Evolutionary conservation across 495 filamentous ascomycete species (phyloP), one percentile per base, ranked within the genome.

Genomic region (Diplogelasinospora grovesii): DNA sequence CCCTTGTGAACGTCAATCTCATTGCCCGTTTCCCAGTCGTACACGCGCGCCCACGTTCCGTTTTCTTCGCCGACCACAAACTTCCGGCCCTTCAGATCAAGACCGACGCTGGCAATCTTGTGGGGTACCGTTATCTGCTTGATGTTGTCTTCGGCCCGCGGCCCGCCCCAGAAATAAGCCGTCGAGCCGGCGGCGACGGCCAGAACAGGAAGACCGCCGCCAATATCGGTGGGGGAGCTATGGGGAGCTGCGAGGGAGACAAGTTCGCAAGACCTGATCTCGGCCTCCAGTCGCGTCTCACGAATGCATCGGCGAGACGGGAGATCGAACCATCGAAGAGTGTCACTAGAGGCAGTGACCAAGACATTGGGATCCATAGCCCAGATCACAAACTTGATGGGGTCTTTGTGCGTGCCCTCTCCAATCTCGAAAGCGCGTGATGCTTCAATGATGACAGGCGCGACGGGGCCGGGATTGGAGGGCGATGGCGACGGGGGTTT

Each of bases 301-400:
- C 82, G 72, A 30, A 92, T 72, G 9, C 85, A 75, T 19, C 76
- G 68, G 32, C 81, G 75, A 14, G 78, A 77, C 28, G 85, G 83
- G 24, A 95, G 67, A 61, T 98, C 89, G 73, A 89, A 96, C 92
- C 92, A 98, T 22, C 90, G 80, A 20, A 98, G 73, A 35, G 81
- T 84, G 52, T 89, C 86, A 57, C 95, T 89, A 31, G 95, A 87
- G 7, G 87, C 82, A 0, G 92, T 97, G 36, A 92, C 83, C 41
- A 98, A 67, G 49, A 88, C 75, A 49, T 89, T 95, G 30, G 83
- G 82, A 48, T 95, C 86, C 31, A 69, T 69, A 45, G 85, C 82
- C 92, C 92, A 98, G 41, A 96, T 78, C 38, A 98, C 90, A 37
- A 83, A 85, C 60, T 94, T 97, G 68, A 98, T 96, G 15, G 83